Percentiles rank a stretch among this genome's conserved stretches.
Evolutionary conservation across 345 rosid species (phyloP).

Genomic region (Ceriops tagal): DNA sequence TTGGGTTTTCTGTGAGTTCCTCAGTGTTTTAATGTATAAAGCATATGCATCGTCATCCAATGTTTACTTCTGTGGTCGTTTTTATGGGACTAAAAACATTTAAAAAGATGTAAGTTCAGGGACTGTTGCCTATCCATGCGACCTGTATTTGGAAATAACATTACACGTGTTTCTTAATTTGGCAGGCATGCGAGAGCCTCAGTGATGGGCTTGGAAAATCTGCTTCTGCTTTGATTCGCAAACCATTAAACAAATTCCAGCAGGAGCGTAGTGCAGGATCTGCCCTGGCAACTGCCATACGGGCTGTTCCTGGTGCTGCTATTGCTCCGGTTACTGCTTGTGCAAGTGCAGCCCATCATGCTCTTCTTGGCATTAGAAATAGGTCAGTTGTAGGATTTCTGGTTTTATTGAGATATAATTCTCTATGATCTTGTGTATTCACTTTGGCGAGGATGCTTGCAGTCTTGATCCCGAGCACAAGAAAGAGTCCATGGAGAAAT

Average conservation of each 20-base stretch:
- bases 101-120: neutral
- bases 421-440: neutral
- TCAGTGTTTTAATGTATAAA: neutral
- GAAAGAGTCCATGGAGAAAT: conserved; percentile 97
- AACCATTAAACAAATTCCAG: conserved; percentile 73
- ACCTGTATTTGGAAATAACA: neutral
- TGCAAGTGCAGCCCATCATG: conserved; percentile 70
- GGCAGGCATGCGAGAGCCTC: conserved; percentile 76
- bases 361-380: conserved; percentile 88
- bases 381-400: conserved; percentile 43
- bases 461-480: conserved; percentile 97
- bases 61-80: neutral
- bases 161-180: conserved; percentile 9
- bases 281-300: conserved; percentile 72
- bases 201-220: conserved; percentile 90
- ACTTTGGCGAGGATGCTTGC: conserved; percentile 29
- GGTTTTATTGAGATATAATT: neutral
- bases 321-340: conserved; percentile 86
- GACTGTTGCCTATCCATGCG: neutral
- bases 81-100: neutral
- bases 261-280: conserved; percentile 80
- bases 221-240: conserved; percentile 78
- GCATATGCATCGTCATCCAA: neutral
- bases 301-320: conserved; percentile 90
- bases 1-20: conserved; percentile 6